These are phyloP conservation scores for Capsaspora owczarzaki DNA, from an alignment of 78 protist genomes.

Conservation along the genomic window DNA sequence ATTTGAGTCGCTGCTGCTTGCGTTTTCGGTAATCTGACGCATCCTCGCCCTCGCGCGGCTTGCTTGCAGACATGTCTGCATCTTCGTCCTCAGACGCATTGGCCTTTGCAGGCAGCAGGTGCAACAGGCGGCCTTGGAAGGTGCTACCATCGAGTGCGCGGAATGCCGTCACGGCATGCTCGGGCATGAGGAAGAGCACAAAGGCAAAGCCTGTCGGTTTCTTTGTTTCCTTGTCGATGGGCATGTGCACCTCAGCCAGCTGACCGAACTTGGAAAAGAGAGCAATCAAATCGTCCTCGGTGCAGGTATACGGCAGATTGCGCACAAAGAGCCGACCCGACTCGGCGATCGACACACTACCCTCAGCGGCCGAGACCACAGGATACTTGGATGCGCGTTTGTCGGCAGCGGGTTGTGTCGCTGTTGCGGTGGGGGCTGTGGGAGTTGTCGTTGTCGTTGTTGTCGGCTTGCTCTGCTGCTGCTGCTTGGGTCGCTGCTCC, in stretches of 20 bases:
- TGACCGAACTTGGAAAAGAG: conserved; percentile 42
- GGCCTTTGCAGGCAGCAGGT: conserved; percentile 52
- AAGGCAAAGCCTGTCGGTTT: conserved; percentile 75
- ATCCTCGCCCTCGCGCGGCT: no score
- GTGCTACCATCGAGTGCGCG: conserved; percentile 13
- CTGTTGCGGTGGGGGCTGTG: not conserved
- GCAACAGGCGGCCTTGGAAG: conserved; percentile 72
- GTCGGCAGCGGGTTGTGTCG: not conserved
- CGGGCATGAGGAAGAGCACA: conserved; percentile 57
- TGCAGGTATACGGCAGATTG: conserved; percentile 57
- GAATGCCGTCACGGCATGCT: conserved; percentile 64
- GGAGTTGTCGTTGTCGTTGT: not conserved
- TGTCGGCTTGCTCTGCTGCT: not conserved
- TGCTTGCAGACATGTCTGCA: no score
- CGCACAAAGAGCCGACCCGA: conserved; percentile 62
- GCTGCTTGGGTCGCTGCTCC: not conserved
- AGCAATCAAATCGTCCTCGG: conserved; percentile 56
- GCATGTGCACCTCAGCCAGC: conserved; percentile 66
- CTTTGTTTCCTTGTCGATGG: conserved; percentile 62
- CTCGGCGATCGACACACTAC: not conserved
- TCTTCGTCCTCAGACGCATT: not conserved
- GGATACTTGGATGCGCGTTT: not conserved
- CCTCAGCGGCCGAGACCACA: not conserved
- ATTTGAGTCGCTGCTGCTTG: conserved; percentile 5
- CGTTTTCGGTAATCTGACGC: not conserved